Evolutionary conservation across 2,329 filamentous ascomycete genomes (phyloP).

Genomic region (Neofusicoccum kwambonambiense): DNA sequence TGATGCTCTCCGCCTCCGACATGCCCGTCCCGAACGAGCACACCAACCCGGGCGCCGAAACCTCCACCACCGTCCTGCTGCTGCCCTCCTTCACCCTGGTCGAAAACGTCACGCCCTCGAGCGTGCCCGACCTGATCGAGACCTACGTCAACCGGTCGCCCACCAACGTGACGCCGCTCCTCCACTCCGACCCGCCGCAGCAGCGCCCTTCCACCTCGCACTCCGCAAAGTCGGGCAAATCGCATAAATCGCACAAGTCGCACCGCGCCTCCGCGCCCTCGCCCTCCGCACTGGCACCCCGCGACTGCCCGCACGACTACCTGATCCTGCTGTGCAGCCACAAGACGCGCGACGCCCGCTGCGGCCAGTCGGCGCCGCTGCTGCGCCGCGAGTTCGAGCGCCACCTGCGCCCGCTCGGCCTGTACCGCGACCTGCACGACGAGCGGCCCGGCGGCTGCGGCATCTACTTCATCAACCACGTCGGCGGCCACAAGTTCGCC

Average conservation of each 20-base stretch:
- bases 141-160: conserved; percentile 69
- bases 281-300: conserved; percentile 63
- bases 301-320: conserved; percentile 75
- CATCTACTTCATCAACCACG: conserved; percentile 94
- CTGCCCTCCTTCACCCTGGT: conserved; percentile 82
- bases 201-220: conserved; percentile 10
- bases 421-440: conserved; percentile 86
- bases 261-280: conserved; percentile 27
- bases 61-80: conserved; percentile 69
- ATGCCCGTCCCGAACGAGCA: conserved; percentile 73
- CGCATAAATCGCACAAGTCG: conserved; percentile 29
- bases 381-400: conserved; percentile 86
- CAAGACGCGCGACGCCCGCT: conserved; percentile 88
- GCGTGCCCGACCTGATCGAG: conserved; percentile 69
- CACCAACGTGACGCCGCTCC: conserved; percentile 68
- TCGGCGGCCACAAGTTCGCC: conserved; percentile 93
- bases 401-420: conserved; percentile 77
- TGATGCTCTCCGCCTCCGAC: conserved; percentile 91
- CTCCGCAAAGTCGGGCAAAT: not conserved
- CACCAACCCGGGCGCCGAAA: conserved; percentile 42
- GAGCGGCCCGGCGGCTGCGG: conserved; percentile 87
- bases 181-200: conserved; percentile 29
- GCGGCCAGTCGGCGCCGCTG: conserved; percentile 88
- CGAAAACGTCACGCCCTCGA: conserved; percentile 76
- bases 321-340: conserved; percentile 94